A percentile compares a stretch with the other conserved stretches of the same genome.
These are phyloP conservation scores for Tricholoma terreum DNA, from an alignment of 768 basidiomycete species.

Conservation along the genomic window DNA sequence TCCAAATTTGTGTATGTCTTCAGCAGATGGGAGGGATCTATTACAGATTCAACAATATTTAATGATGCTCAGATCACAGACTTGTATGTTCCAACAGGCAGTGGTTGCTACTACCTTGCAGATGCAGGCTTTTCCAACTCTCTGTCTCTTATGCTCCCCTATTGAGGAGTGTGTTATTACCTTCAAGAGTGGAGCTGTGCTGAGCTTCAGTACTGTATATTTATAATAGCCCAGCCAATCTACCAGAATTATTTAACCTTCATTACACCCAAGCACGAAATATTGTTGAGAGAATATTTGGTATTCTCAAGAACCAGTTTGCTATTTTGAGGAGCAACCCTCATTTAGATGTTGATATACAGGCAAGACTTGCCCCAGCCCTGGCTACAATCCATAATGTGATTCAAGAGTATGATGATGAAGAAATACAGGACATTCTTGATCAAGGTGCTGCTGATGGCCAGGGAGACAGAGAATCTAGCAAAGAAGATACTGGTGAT, in stretches of 20 bases:
- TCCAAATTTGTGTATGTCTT: constrained; percentile 24
- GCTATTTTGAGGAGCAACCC: constrained; percentile 16
- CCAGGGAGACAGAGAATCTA: not conserved
- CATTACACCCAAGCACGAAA: constrained; percentile 36
- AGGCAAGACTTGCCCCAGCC: constrained; percentile 25
- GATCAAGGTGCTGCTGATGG: not conserved
- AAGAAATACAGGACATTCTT: not conserved
- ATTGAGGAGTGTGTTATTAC: constrained; percentile 34
- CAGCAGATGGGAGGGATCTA: constrained; percentile 29
- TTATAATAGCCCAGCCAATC: constrained; percentile 22
- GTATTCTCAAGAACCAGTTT: constrained; percentile 25
- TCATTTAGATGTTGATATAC: constrained; percentile 20
- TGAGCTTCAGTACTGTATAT: constrained; percentile 10
- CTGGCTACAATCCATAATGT: constrained; percentile 31
- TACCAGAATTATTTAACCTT: too few relatives aligned
- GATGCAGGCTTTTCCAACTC: constrained; percentile 34
- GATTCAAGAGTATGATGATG: not conserved
- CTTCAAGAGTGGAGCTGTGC: constrained; percentile 19
- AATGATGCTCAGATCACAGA: constrained; percentile 20
- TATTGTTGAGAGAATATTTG: constrained; percentile 38
- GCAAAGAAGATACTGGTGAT: not conserved
- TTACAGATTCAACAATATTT: constrained; percentile 21
- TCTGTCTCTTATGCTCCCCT: constrained; percentile 32
- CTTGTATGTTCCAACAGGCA: constrained; percentile 25
- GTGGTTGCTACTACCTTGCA: constrained; percentile 28